Base-by-base conservation (phyloP, 805 yeast genomes). In the Metschnikowia dekortorum region DNA sequence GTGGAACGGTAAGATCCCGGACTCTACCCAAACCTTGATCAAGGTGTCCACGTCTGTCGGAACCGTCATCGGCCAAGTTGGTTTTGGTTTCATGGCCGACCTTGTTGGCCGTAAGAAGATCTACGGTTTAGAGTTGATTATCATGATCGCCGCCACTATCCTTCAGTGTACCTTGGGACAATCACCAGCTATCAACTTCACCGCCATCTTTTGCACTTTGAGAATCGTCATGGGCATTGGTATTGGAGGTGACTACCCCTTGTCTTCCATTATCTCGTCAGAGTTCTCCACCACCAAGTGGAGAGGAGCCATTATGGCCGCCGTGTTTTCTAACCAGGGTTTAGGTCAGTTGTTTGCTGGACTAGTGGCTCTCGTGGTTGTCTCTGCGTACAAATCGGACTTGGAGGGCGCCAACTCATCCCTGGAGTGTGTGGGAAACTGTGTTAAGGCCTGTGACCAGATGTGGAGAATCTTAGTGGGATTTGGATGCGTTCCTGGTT, bases 241-340 rank as follows among this genome's bases (percentile, higher is more conserved):
- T 82, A 90, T 89, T 61, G 97, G 97, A 76, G 97, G 96, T 79
- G 97, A 89, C 75, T 89, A 89, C 69, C 96, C 97, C 59, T 78
- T 90, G 63, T 88, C 96, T 14, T 88, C 96, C n/a, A 85, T 89
- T 68, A 89, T 89, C 58, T 85, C 96, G 8, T 85, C 96, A 51
- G 97, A 89, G 76, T 89, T 89, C 64, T 80, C 96, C 29, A 88
- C 96, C 52, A 89, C 96, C 58, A 89, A 87, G 71, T 89, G 96
- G 96, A 87, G 97, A 83, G 97, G 97, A 80, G 96, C 96, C 57
- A 89, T 89, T 61, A 89, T 89, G 96, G 90, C 88, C 65, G 96
- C 96, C 30, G 96, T 89, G 50, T 91, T 91, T 70, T 92, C 97
- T 51, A 90, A 90, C 77, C 97, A 91, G 75, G 97, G 97, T 71